phyloP scores from a whole-genome alignment of 1,284 basidiomycete species.

The Agroathelia rolfsii region DNA sequence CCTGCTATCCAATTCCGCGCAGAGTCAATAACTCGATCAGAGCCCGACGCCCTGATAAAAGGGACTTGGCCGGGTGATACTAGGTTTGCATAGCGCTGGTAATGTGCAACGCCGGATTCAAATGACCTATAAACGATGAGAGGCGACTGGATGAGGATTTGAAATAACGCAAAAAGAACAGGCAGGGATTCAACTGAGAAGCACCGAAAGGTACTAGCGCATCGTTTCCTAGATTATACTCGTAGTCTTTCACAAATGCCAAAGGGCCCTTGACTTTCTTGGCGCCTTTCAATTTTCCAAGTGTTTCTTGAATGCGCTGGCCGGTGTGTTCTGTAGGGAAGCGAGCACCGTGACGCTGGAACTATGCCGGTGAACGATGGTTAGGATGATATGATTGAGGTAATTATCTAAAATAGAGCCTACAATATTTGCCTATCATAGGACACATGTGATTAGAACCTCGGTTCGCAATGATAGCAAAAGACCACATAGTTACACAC shows the following conservation, averaged over 20 bases:
- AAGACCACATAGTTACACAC: conserved; percentile 41
- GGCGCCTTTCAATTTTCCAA: conserved; percentile 43
- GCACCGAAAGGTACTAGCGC: conserved; percentile 64
- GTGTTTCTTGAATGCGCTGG: conserved; percentile 32
- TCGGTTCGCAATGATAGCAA: not conserved
- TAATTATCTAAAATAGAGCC: no score
- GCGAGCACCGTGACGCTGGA: conserved; percentile 80
- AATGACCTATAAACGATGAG: conserved; percentile 38
- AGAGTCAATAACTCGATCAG: conserved; percentile 54
- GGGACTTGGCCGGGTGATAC: conserved; percentile 37
- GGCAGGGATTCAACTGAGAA: conserved; percentile 45
- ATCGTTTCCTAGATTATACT: conserved; percentile 48
- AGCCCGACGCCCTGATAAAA: conserved; percentile 59
- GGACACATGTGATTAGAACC: conserved; percentile 9
- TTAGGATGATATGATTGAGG: conserved; percentile 7
- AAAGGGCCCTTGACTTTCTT: conserved; percentile 37
- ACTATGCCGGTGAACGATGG: no score
- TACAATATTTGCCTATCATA: no score
- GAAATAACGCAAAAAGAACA: conserved; percentile 4
- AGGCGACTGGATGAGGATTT: not conserved
- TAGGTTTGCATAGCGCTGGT: conserved; percentile 40
- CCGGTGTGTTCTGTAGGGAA: conserved; percentile 57
- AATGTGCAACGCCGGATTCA: conserved; percentile 37
- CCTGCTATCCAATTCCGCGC: conserved; percentile 64
- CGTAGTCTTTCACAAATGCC: conserved; percentile 51